Evolutionary conservation across 768 basidiomycete genomes (phyloP), one percentile per base, ranked within the genome.

Genomic region (Tylopilus subfusipes): DNA sequence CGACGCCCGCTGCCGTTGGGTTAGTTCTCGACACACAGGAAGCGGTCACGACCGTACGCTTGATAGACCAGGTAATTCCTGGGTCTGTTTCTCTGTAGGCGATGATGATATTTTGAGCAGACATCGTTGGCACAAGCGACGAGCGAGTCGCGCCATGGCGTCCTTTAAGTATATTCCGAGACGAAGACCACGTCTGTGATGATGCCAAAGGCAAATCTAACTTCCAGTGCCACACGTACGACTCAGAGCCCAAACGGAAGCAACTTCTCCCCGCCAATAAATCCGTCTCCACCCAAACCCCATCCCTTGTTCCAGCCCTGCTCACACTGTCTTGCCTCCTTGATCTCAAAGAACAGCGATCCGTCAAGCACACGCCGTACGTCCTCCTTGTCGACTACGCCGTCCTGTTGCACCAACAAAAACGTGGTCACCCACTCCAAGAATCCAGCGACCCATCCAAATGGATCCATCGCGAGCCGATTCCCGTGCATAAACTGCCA

Each of bases 341-440:
- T 62, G 14, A 75, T 59, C 45, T 76, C 68, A 48, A 67, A 71
- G 56, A 74, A 75, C 19, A 73, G 51, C 43, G 69, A 70, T 11
- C 76, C 78, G 33, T 79, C 76, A 24, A 76, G 70, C 14, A 78
- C 60, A 2, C 68, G 72, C 2, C 75, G 66, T 18, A 78, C 68
- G 52, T 77, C 74, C 34, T 78, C 75, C 61, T 76, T 75, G 42
- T 64, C 65, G 42, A 79, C 63, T 44, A 67, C 54, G 9, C 76
- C 75, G 25, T 77, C 68, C 42, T 61, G 61, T 0, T 76, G 78
- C 61, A 78, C 61, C 19, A 78, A 52, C 40, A 77, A 49, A 53
- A 73, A 76, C 30, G 72, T 70, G 14, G 72, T 61, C 34, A 61
- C 33, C 73, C 74, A 77, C 57, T 77, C 75, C 54, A 77, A 66